phyloP scores from a whole-genome alignment of 352 stramenopile genomes.

The Pythium brachiatum region DNA sequence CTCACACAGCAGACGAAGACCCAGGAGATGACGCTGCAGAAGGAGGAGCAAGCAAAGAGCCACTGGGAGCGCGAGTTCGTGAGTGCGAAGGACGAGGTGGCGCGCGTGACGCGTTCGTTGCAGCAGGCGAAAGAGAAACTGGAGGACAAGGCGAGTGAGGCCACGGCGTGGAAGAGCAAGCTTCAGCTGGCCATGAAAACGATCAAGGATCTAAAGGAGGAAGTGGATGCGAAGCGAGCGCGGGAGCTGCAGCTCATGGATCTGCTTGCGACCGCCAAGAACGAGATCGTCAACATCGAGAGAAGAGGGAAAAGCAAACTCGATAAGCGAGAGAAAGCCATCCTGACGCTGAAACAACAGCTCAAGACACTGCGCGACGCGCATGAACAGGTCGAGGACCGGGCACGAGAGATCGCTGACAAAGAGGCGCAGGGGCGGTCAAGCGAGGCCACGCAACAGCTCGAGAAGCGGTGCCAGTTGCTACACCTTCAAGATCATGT shows the following conservation, averaged over 20 bases:
- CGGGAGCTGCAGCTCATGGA: conserved; percentile 4
- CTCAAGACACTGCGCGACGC: conserved; percentile 5
- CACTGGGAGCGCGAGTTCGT: conserved; percentile 55
- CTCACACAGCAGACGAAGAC: conserved; percentile 34
- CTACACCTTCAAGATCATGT: conserved; percentile 30
- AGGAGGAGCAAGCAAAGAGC: conserved; percentile 40
- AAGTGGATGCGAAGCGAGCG: conserved; percentile 8
- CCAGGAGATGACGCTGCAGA: conserved; percentile 30
- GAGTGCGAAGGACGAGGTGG: conserved; percentile 25
- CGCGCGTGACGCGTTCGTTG: conserved; percentile 18
- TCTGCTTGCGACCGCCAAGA: background rate
- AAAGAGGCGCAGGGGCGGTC: conserved; percentile 30
- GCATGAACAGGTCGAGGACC: conserved; percentile 4
- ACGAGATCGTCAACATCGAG: background rate
- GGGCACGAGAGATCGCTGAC: conserved; percentile 16
- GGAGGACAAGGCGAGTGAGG: conserved; percentile 25
- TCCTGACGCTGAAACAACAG: conserved; percentile 26
- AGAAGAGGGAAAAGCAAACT: conserved; percentile 40
- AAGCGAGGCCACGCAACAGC: conserved; percentile 34
- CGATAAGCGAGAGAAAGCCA: conserved; percentile 26
- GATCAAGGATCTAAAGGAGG: conserved; percentile 25
- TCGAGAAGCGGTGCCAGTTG: conserved; percentile 32
- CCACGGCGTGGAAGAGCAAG: conserved; percentile 44
- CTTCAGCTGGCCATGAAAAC: conserved; percentile 31
- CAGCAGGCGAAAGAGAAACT: conserved; percentile 17